Base-by-base conservation (phyloP, 352 stramenopile genomes). In the Phytophthora sansomeana region DNA sequence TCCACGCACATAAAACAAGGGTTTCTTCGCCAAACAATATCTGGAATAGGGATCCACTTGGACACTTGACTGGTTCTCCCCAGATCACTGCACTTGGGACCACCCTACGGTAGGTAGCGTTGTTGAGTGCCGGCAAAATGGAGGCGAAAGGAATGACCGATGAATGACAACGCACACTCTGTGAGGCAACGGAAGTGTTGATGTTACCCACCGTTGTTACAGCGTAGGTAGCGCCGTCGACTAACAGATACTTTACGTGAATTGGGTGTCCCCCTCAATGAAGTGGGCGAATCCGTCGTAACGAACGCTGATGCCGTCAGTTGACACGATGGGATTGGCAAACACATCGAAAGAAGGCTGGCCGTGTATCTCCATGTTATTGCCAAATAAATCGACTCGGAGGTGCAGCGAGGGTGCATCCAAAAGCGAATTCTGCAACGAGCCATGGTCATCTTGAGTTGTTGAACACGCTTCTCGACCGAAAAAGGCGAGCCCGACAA, bases 231-330 rank as follows among this genome's bases (percentile, higher is more conserved):
- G 59, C 42, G 0, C 74, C 65, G 28, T 75, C 44, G 7, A 78
- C 57, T 4, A 81, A 35, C 7, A 58, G 29, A 54, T n/a, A n/a
- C n/a, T n/a, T n/a, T 81, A 83, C 41, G 63, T 80, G 35, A 73
- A 42, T 6, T 30, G 36, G 5, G 42, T 50, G 9, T 58, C 26
- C 7, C 61, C 59, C 3, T 72, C 68, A n/a, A 72, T 17, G 33
- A 75, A 74, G 6, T 56, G n/a, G n/a, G 71, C 47, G 38, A 74
- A 73, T 39, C 65, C 68, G n/a, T 77, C 49, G 17, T 77, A 77
- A 17, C 54, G 50, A 5, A 74, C 54, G 0, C 48, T 56, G 1
- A 39, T 14, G n/a, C 59, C 64, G n/a, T 74, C 41, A 5, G 19
- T 14, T 6, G 64, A 71, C 33, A 74, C 55, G 2, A 71, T 51